Percentiles rank a stretch among this genome's conserved stretches.
These are phyloP conservation scores for Pythium dissotocum DNA, from an alignment of 352 stramenopile genomes.

Conservation along the genomic window DNA sequence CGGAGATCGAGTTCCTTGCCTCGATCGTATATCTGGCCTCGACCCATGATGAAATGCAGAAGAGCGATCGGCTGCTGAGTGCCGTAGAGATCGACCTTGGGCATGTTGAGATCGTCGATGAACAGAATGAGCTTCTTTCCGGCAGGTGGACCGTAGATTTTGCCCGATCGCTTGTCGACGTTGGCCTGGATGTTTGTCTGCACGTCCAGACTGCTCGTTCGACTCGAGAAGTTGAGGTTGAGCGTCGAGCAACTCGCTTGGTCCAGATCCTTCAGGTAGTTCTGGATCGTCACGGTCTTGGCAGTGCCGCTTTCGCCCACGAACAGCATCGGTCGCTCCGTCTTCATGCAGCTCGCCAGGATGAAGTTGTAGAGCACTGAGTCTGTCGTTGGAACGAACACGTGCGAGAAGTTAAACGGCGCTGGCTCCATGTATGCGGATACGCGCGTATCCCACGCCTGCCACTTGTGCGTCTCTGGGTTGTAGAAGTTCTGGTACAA, in stretches of 20 bases:
- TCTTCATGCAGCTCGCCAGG: conserved; percentile 83
- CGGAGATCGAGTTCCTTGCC: conserved; percentile 94
- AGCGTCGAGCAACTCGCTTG: conserved; percentile 66
- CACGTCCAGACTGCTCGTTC: conserved; percentile 92
- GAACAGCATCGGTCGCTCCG: conserved; percentile 91
- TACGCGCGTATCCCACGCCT: conserved; percentile 87
- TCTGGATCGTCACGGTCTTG: conserved; percentile 96
- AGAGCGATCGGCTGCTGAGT: conserved; percentile 96
- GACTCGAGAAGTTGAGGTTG: conserved; percentile 93
- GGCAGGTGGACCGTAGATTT: conserved; percentile 92
- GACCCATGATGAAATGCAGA: conserved; percentile 93
- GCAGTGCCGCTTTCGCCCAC: conserved; percentile 94
- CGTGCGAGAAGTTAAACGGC: conserved; percentile 93
- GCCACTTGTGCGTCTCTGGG: conserved; percentile 88
- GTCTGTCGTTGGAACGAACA: conserved; percentile 96
- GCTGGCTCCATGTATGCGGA: conserved; percentile 89
- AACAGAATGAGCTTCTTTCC: conserved; percentile 96
- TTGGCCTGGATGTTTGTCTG: conserved; percentile 95
- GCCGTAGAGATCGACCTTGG: conserved; percentile 94
- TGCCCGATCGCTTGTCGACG: conserved; percentile 94
- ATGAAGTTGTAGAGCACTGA: conserved; percentile 94
- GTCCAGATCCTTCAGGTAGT: conserved; percentile 88
- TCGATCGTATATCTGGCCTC: conserved; percentile 92
- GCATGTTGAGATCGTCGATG: conserved; percentile 97
- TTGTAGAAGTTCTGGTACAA: conserved; percentile 93